Evolutionary conservation across 192 early-diverging fungal species (phyloP), one percentile per base, ranked within the genome.

Genomic region (Backusella morwellensis): DNA sequence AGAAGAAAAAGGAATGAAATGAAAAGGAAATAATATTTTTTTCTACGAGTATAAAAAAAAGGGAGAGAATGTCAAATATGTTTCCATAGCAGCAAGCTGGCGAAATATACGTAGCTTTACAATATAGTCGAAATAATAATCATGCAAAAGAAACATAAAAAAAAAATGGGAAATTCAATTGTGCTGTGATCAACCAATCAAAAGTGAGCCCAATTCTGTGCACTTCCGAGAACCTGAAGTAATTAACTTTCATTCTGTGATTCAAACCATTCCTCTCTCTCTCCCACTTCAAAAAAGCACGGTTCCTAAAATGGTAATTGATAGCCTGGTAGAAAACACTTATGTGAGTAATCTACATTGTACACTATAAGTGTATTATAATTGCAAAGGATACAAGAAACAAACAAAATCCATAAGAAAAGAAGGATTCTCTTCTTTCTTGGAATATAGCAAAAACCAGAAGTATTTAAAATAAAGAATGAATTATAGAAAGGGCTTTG

Each of bases 41-140:
- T 15, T 68, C 19, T 68, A 32, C 32, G 1, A 2, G 32, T 32
- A 68, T n/a, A 35, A 29, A 63, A 63, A 59, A n/a, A 63, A 63
- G 11, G 56, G 56, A 63, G 56, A 63, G 56, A 63, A 63, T 63
- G 56, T 29, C 12, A 63, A 63, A 63, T 63, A 63, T 63, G 56
- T 63, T 63, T 63, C 23, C 56, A 63, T 63, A 63, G 4, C 23
- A 63, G 29, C 26, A 63, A 29, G 26, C 4, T 26, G 21, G 23
- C 29, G 1, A 8, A 23, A 29, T 59, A 63, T 63, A 63, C 6
- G n/a, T 4, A 63, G 14, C 21, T n/a, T 11, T 63, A 14, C 56
- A 11, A 63, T 6, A 29, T 11, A 12, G 56, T 63, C 2, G 56
- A 63, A 63, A 63, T 63, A 29, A 63, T 63, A 63, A 63, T 56